These are phyloP conservation scores for Leccinum boreale DNA, from an alignment of 768 basidiomycete genomes.

Conservation along the genomic window DNA sequence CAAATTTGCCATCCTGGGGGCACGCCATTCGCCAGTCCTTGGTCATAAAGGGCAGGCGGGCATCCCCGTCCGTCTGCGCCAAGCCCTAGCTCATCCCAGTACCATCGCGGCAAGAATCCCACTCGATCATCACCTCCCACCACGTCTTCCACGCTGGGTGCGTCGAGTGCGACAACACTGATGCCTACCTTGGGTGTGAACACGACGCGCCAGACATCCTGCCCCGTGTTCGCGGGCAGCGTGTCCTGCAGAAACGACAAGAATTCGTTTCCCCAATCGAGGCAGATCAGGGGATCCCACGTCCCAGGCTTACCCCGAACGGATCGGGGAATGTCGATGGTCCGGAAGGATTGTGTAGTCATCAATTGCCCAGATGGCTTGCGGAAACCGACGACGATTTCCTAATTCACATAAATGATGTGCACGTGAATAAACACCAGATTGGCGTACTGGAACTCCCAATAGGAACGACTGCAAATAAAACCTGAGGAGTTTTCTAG, in stretches of 20 bases:
- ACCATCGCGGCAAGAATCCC: conserved; percentile 79
- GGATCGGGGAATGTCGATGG: conserved; percentile 72
- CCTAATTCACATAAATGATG: conserved; percentile 38
- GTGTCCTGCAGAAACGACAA: conserved; percentile 50
- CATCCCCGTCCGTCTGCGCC: conserved; percentile 1
- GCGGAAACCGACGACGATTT: conserved; percentile 85
- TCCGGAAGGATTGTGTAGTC: conserved; percentile 70
- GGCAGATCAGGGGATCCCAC: conserved; percentile 75
- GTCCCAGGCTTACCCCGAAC: conserved; percentile 70
- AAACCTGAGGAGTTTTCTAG: conserved; percentile 86
- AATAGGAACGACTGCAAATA: conserved; percentile 90
- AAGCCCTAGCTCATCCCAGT: conserved; percentile 34
- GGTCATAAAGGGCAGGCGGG: conserved; percentile 8
- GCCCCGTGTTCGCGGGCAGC: conserved; percentile 23
- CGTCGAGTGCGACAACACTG: conserved; percentile 46
- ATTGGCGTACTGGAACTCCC: conserved; percentile 72
- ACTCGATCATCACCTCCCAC: conserved; percentile 65
- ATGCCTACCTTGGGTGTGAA: conserved; percentile 62
- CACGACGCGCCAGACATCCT: conserved; percentile 65
- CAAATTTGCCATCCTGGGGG: conserved; percentile 22
- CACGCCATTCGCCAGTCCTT: conserved; percentile 6
- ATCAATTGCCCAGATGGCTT: conserved; percentile 68
- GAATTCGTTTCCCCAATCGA: conserved; percentile 70
- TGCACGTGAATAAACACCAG: not conserved
- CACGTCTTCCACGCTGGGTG: conserved; percentile 53